These are phyloP conservation scores for Zasmidium cellare DNA, from an alignment of 2,329 filamentous ascomycete genomes.

Conservation along the genomic window DNA sequence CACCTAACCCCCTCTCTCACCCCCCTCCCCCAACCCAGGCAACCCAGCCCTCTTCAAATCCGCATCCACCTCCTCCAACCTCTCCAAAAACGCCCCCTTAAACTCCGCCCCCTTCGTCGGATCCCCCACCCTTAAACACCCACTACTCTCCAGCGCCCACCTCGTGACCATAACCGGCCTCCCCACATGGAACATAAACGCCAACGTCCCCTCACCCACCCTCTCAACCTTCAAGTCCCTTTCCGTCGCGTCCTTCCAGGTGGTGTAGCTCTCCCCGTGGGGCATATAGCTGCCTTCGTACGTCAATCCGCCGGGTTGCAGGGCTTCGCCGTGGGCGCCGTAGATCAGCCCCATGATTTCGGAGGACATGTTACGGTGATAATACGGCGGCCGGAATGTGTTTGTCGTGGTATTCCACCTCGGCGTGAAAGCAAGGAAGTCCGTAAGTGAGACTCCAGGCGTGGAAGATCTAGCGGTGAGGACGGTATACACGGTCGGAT, in stretches of 20 bases:
- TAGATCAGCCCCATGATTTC: conserved; percentile 62
- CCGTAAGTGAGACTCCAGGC: conserved; percentile 57
- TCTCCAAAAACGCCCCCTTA: conserved; percentile 15
- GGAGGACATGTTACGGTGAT: conserved; percentile 66
- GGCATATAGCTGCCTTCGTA: conserved; percentile 22
- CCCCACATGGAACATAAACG: conserved; percentile 17
- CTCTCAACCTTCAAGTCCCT: conserved; percentile 12
- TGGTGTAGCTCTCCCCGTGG: conserved; percentile 18
- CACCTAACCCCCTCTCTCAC: background rate
- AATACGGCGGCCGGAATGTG: conserved; percentile 70
- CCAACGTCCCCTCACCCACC: conserved; percentile 16
- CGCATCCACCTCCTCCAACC: conserved; percentile 9
- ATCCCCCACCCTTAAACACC: conserved; percentile 10
- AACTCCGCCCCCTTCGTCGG: conserved; percentile 11
- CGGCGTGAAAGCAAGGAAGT: conserved; percentile 70
- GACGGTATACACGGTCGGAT: conserved; percentile 65
- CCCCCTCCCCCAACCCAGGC: background rate
- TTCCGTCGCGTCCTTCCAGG: conserved; percentile 12
- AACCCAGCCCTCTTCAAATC: conserved; percentile 10
- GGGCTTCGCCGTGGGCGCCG: conserved; percentile 56
- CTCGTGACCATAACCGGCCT: conserved; percentile 13
- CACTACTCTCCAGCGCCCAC: conserved; percentile 9
- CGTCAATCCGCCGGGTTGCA: conserved; percentile 33
- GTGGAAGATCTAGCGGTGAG: conserved; percentile 59
- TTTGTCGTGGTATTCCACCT: conserved; percentile 67